Percentiles rank a stretch among this genome's conserved stretches.
Evolutionary conservation across 345 rosid species (phyloP).

Genomic region (Corchorus olitorius): DNA sequence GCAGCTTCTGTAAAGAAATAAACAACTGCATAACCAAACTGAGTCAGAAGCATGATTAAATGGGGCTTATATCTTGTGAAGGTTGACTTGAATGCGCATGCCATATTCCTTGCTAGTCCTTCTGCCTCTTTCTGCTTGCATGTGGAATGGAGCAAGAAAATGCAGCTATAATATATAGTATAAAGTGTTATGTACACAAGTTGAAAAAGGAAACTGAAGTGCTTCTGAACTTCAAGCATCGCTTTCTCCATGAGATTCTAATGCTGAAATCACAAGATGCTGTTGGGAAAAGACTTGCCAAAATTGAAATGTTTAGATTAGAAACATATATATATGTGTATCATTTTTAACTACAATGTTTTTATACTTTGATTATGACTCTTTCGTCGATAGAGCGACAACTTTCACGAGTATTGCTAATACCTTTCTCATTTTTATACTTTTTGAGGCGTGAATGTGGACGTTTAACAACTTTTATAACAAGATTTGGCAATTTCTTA

Average conservation of each 20-base stretch:
- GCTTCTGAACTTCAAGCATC: not conserved
- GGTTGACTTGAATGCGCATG: not conserved
- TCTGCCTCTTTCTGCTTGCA: not conserved
- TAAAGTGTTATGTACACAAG: not conserved
- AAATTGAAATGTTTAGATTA: too few relatives aligned
- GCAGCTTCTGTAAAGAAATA: constrained; percentile 64
- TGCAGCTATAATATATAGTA: constrained; percentile 7
- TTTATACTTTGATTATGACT: too few relatives aligned
- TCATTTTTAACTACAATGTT: too few relatives aligned
- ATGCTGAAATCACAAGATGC: not conserved
- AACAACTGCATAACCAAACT: constrained; percentile 45
- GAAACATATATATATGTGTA: too few relatives aligned
- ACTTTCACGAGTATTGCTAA: too few relatives aligned
- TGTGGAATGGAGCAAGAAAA: not conserved
- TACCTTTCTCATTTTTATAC: too few relatives aligned
- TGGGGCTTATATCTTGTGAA: not conserved
- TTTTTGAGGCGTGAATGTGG: too few relatives aligned
- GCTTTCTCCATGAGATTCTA: not conserved
- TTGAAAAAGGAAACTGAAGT: too few relatives aligned
- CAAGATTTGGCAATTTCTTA: too few relatives aligned
- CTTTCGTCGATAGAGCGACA: too few relatives aligned
- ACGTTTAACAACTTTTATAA: too few relatives aligned
- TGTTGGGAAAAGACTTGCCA: too few relatives aligned
- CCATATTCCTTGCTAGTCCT: constrained; percentile 17
- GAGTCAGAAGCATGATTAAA: constrained; percentile 50